These are phyloP conservation scores for Mycena filopes DNA, from an alignment of 768 basidiomycete genomes.

Conservation along the genomic window DNA sequence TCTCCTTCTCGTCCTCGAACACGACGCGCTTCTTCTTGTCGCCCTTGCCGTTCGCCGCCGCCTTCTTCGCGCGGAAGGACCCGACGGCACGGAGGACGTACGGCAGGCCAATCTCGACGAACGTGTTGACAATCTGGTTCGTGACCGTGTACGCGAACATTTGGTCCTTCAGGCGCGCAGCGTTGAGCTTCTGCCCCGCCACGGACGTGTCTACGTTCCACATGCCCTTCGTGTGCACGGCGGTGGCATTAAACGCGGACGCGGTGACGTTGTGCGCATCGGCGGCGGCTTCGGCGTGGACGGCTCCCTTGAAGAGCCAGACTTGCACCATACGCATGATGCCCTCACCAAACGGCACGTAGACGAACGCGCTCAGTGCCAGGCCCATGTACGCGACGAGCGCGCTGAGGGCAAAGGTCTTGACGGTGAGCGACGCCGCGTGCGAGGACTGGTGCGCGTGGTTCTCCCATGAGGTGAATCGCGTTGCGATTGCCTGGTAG, in stretches of 20 bases:
- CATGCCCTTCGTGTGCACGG: slow-evolving; percentile 40
- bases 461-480: slow-evolving; percentile 91
- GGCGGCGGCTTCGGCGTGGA: slow-evolving; percentile 26
- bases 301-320: slow-evolving; percentile 50
- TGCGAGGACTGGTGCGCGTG: slow-evolving; percentile 84
- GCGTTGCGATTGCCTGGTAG: slow-evolving; percentile 74
- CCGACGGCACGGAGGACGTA: slow-evolving; percentile 72
- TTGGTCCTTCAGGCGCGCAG: slow-evolving; percentile 83
- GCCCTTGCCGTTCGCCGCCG: slow-evolving; percentile 40
- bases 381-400: slow-evolving; percentile 93
- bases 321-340: slow-evolving; percentile 73
- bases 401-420: slow-evolving; percentile 89
- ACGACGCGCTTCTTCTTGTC: slow-evolving; percentile 72
- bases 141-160: slow-evolving; percentile 95
- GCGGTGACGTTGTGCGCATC: slow-evolving; percentile 32
- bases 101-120: slow-evolving; percentile 85
- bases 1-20: slow-evolving; percentile 74
- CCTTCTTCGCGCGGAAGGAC: slow-evolving; percentile 59
- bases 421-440: slow-evolving; percentile 84
- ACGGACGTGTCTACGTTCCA: slow-evolving; percentile 65
- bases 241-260: slow-evolving; percentile 44
- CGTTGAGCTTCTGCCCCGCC: slow-evolving; percentile 69
- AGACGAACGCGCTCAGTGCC: slow-evolving; percentile 94
- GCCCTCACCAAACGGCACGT: slow-evolving; percentile 91
- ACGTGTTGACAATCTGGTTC: slow-evolving; percentile 83